Evolutionary conservation across 2,329 filamentous ascomycete genomes (phyloP).

Genomic region (Fusarium sacchari): DNA sequence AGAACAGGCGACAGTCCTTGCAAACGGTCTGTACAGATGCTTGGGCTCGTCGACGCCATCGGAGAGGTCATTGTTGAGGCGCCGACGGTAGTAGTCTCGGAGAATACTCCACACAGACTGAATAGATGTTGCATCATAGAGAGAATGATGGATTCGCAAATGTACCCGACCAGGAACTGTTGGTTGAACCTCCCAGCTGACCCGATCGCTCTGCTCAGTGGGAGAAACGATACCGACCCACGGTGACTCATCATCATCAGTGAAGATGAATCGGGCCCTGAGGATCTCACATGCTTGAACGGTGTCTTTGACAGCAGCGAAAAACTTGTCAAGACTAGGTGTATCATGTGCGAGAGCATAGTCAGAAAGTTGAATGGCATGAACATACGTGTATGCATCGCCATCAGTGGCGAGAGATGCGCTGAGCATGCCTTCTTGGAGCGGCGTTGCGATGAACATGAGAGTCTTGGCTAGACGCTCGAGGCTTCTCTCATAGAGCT

Average conservation of each 20-base stretch:
- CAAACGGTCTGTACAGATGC: constrained; percentile 12
- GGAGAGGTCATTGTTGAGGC: not conserved
- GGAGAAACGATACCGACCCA: constrained; percentile 25
- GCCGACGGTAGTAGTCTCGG: not conserved
- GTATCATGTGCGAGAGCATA: not conserved
- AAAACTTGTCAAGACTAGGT: not conserved
- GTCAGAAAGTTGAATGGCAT: constrained; percentile 10
- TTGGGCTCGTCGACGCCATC: not conserved
- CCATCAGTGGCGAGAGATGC: constrained; percentile 6
- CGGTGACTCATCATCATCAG: constrained; percentile 2
- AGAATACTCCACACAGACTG: not conserved
- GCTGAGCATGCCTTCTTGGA: constrained; percentile 26
- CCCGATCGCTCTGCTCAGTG: constrained; percentile 7
- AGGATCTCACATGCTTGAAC: constrained; percentile 14
- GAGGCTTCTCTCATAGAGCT: not conserved
- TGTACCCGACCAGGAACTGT: not conserved
- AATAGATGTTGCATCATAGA: constrained; percentile 19
- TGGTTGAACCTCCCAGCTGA: constrained; percentile 1
- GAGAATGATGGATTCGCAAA: constrained; percentile 12
- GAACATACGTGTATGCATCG: constrained; percentile 15
- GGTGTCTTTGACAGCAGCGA: constrained; percentile 7
- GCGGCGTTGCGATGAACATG: constrained; percentile 17
- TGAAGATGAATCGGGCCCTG: constrained; percentile 16
- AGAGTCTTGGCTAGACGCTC: constrained; percentile 2
- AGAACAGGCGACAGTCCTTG: not conserved